A percentile compares a stretch with the other conserved stretches of the same genome.
phyloP scores from a whole-genome alignment of 1,139 yeast genomes.

The Geotrichum cucujoidarum region DNA sequence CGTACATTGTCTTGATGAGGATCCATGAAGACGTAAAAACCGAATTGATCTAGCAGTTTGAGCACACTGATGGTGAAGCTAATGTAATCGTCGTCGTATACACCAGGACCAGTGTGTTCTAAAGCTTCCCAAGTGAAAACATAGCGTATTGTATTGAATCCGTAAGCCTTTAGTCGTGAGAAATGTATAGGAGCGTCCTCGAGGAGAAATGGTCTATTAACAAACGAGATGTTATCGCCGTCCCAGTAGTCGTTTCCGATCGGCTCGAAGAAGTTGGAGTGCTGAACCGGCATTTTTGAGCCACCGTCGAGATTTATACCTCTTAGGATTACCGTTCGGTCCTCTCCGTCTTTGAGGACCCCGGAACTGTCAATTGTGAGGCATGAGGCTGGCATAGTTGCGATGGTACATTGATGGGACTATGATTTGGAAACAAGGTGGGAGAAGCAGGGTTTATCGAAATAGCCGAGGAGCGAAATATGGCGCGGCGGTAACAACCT shows the following conservation, averaged over 20 bases:
- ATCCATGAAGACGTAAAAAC: constrained; percentile 75
- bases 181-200: constrained; percentile 69
- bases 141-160: constrained; percentile 73
- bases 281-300: constrained; percentile 59
- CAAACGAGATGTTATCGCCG: constrained; percentile 71
- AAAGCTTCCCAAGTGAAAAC: constrained; percentile 89
- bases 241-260: constrained; percentile 50
- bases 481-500: no score
- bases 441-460: neutral
- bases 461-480: no score
- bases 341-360: constrained; percentile 51
- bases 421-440: neutral
- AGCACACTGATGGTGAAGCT: constrained; percentile 64
- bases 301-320: constrained; percentile 77
- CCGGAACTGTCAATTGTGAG: constrained; percentile 42
- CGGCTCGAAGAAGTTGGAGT: constrained; percentile 33
- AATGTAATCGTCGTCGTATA: constrained; percentile 71
- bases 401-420: neutral
- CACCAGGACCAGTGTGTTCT: constrained; percentile 84
- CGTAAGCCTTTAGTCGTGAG: constrained; percentile 67
- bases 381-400: constrained; percentile 12
- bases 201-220: constrained; percentile 74
- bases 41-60: constrained; percentile 53
- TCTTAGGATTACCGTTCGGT: constrained; percentile 55
- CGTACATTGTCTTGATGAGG: constrained; percentile 77